These are phyloP conservation scores for Kluyveromyces aestuarii DNA, from an alignment of 805 yeast genomes.

Conservation along the genomic window DNA sequence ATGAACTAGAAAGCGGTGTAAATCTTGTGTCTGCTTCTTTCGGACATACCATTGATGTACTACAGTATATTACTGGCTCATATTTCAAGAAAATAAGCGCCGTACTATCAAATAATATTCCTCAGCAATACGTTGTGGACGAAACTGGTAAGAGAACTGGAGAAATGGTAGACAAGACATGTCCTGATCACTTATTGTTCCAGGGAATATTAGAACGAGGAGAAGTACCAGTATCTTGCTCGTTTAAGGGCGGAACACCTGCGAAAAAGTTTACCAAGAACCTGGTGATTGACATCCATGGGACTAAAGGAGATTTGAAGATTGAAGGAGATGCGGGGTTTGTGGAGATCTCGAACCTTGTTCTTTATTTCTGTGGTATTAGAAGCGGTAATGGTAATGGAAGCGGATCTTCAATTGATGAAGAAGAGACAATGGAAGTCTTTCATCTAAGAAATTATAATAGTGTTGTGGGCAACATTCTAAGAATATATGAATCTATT, in stretches of 20 bases:
- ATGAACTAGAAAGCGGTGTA: conserved; percentile 21
- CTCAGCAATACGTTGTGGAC: conserved; percentile 20
- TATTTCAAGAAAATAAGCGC: conserved; percentile 21
- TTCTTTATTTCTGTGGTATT: conserved; percentile 23
- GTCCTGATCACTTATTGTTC: conserved; percentile 25
- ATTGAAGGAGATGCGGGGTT: conserved; percentile 29
- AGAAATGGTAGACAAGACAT: conserved; percentile 15
- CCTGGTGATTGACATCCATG: conserved; percentile 26
- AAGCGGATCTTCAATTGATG: conserved; percentile 4
- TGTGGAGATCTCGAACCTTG: conserved; percentile 25
- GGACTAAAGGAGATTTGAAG: conserved; percentile 26
- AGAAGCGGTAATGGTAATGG: conserved; percentile 6
- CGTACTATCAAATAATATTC: conserved; percentile 24
- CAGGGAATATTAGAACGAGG: conserved; percentile 22
- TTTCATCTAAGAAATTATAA: conserved; percentile 26
- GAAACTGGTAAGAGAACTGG: conserved; percentile 18
- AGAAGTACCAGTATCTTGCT: conserved; percentile 24
- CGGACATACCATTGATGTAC: conserved; percentile 24
- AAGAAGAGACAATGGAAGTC: conserved; percentile 24
- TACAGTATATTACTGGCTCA: conserved; percentile 25
- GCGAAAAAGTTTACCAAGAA: conserved; percentile 26
- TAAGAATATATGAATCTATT: conserved; percentile 24
- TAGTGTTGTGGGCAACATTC: conserved; percentile 24
- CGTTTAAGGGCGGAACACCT: conserved; percentile 27
- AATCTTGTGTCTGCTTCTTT: conserved; percentile 23